Base-by-base conservation (phyloP, 106 monocot species). In the Alisma plantagoaquatica region DNA sequence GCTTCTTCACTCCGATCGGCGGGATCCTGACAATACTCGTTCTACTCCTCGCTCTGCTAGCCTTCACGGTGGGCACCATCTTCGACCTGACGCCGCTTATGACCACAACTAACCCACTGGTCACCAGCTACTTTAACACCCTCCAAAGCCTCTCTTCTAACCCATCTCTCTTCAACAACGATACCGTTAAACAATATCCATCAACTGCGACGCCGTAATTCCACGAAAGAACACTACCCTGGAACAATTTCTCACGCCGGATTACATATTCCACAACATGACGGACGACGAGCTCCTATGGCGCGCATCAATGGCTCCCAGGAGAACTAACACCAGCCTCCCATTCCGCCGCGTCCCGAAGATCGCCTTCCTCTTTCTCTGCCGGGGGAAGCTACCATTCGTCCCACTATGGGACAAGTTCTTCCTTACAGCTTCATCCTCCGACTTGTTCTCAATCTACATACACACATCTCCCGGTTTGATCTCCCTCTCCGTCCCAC, bases 331-430 rank as follows among this genome's bases (percentile, higher is more conserved):
- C 12, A 38, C 33, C 38, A 14, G 43, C 1, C 80, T 41, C 26
- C 90, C 90, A 0, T 90, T 69, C 45, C 53, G 62, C 16, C 46
- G 90, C 24, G 77, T 77, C 18, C 84, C 84, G 11, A 91, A 84
- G 72, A 84, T 91, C 24, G 91, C 91, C 0, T 84, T 84, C 72
- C 43, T 91, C 72, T 91, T 91, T 46, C 55, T 91, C 69, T 75
- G 84, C 0, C 15, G 84, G 14, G 91, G 91, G 1, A 64, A 80
- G 0, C 42, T 91, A 62, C 91, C 91, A 2, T 72, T 91, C 30
- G 45, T 47, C 20, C 77, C 66, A 9, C 51, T 91, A n/a, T 91
- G 91, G 91, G 91, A 91, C 47, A 68, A 31, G 49, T 91, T 91
- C 54, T 91, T 91, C 52, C 43, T 33, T 3, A 80, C 80, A 4